phyloP scores from a whole-genome alignment of 208 protist species.

The Plasmodiophora brassicae region DNA sequence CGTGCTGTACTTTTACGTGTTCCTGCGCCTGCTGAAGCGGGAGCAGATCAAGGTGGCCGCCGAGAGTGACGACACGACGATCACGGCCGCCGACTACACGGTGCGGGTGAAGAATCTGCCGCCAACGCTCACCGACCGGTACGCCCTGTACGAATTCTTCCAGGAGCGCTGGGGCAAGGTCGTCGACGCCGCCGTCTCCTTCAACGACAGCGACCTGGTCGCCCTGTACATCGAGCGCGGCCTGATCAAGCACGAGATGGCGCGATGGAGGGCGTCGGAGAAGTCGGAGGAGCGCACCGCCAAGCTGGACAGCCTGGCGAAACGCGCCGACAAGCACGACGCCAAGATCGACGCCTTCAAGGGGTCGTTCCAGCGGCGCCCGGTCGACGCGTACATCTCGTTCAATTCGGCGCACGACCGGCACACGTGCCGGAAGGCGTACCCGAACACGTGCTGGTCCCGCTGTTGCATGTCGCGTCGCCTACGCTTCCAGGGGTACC shows the following conservation, averaged over 20 bases:
- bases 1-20: neutral
- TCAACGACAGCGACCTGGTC: constrained; percentile 29
- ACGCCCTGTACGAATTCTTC: neutral
- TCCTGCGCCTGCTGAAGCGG: neutral
- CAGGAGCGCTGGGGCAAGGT: constrained; percentile 11
- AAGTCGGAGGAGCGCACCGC: neutral
- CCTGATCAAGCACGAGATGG: neutral
- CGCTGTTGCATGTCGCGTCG: neutral
- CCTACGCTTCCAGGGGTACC: neutral
- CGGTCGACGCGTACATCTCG: constrained; percentile 25
- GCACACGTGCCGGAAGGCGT: neutral
- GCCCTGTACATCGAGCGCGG: constrained; percentile 4
- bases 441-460: constrained; percentile 1
- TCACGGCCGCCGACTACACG: constrained; percentile 1
- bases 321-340: neutral
- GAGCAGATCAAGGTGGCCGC: neutral
- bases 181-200: neutral
- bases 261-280: neutral
- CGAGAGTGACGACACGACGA: neutral
- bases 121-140: neutral
- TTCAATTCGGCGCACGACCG: neutral
- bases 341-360: constrained; percentile 4
- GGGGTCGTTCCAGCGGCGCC: neutral
- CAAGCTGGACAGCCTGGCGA: neutral
- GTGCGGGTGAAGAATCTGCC: constrained; percentile 26